Evolutionary conservation across 495 filamentous ascomycete species (phyloP), one percentile per base, ranked within the genome.

Genomic region (Aspergillus sclerotioniger): DNA sequence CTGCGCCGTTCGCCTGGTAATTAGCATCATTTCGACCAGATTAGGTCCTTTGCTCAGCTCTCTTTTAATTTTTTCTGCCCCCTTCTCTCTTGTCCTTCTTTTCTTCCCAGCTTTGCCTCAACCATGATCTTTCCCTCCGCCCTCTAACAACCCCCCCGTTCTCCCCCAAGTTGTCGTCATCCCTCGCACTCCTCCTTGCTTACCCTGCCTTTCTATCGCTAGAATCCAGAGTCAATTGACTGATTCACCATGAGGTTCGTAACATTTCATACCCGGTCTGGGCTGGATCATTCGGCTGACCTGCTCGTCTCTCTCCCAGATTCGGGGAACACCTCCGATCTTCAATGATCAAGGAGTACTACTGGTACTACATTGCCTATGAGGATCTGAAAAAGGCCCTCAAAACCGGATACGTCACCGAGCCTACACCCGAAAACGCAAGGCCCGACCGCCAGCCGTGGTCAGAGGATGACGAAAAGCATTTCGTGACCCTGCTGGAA

Each of bases 321-420:
- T 99, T 99, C 82, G 94, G 94, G 68, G 89, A 96, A 71, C 91
- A 98, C 79, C 85, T 99, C 59, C 89, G 88, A 41, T 91, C 90
- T 57, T 96, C 92, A 61, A 84, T 96, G 66, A 91, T 98, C 74
- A 89, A 88, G 77, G 94, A 97, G 72, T 98, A 92, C 77, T 86
- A 90, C 71, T 95, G 90, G 82, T 89, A 95, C 80, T 99, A 98
- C 77, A 97, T 99, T 73, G 87, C 88, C 71, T 99, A 99, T 73
- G 91, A 98, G 63, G 89, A 88, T 57, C 83, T 99, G 47, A 99
- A 99, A 75, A 78, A 79, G 62, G 86, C 89, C 60, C 85, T 99
- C 57, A 96, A 93, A 71, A 87, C 80, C 32, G 80, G 84, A 32
- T 89, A 84, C 60, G 82, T 85, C 54, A 73, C 80, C 56, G 61